These are phyloP conservation scores for Prunus campanulata DNA, from an alignment of 306 rosid species.

Conservation along the genomic window DNA sequence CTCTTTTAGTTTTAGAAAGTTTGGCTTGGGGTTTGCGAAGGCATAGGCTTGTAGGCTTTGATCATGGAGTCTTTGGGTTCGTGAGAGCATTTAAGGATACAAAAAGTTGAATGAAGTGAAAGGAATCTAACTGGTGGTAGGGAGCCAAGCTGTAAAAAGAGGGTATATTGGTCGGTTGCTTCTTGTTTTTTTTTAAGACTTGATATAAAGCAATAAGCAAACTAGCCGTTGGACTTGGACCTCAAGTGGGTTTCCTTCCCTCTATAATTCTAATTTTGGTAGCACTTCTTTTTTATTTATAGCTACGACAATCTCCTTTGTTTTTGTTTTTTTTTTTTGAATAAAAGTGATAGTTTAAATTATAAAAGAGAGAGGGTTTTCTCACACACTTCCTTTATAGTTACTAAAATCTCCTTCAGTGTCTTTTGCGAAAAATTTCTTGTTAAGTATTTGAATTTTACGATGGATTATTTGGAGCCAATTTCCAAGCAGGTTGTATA, in stretches of 20 bases:
- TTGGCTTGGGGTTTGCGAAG: neutral
- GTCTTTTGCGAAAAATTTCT: too few species aligned
- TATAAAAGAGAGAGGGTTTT: too few species aligned
- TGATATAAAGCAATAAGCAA: conserved; percentile 18
- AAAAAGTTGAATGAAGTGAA: conserved; percentile 28
- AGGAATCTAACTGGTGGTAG: conserved; percentile 18
- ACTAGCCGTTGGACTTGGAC: conserved; percentile 54
- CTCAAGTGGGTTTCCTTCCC: conserved; percentile 2
- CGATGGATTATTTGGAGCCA: too few species aligned
- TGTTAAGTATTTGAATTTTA: too few species aligned
- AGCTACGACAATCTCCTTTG: too few species aligned
- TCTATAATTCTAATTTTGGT: neutral
- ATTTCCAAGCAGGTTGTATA: neutral
- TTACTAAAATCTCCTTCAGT: too few species aligned
- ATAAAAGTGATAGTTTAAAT: too few species aligned
- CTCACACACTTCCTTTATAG: too few species aligned
- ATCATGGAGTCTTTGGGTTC: too few species aligned
- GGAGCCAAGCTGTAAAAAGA: conserved; percentile 55
- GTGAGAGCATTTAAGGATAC: conserved; percentile 28
- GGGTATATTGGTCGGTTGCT: conserved; percentile 46
- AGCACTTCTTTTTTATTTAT: neutral
- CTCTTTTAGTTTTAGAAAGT: conserved; percentile 15
- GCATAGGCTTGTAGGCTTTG: neutral
- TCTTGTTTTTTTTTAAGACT: conserved; percentile 9
- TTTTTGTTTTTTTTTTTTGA: too few species aligned